A percentile compares a stretch with the other conserved stretches of the same genome.
Evolutionary conservation across 257 asterid genomes (phyloP).

Genomic region (Jaltomata sinuosa): DNA sequence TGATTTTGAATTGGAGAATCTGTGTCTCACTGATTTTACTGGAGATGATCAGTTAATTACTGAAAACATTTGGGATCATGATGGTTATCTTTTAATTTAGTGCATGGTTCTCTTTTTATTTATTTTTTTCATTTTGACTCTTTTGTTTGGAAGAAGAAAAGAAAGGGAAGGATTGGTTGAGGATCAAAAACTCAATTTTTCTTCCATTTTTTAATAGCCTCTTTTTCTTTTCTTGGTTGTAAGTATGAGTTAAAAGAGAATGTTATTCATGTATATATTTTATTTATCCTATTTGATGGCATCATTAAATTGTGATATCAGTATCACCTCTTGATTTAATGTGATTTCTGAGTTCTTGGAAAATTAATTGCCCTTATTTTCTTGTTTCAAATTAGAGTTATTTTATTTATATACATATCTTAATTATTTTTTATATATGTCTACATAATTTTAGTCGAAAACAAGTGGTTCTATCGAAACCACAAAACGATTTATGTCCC

Average conservation of each 20-base stretch:
- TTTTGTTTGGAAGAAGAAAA: background rate
- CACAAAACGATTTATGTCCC: background rate
- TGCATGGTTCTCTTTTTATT: background rate
- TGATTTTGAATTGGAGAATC: constrained; percentile 2
- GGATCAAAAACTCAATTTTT: background rate
- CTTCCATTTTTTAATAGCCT: background rate
- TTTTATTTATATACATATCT: background rate
- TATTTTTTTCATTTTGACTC: background rate
- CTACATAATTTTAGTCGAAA: background rate
- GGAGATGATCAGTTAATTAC: background rate
- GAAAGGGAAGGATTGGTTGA: background rate
- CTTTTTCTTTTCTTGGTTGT: background rate
- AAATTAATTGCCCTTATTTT: background rate
- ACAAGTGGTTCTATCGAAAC: background rate
- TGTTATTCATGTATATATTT: background rate
- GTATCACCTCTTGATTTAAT: background rate
- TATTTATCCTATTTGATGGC: background rate
- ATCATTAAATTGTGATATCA: background rate
- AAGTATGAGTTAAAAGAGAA: background rate
- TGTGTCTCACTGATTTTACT: background rate
- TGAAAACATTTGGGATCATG: background rate
- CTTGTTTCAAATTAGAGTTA: background rate
- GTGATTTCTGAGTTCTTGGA: background rate
- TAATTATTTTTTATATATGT: background rate
- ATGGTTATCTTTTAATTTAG: background rate